These are phyloP conservation scores for Lecanosticta acicola DNA, from an alignment of 2,329 filamentous ascomycete species.

Conservation along the genomic window DNA sequence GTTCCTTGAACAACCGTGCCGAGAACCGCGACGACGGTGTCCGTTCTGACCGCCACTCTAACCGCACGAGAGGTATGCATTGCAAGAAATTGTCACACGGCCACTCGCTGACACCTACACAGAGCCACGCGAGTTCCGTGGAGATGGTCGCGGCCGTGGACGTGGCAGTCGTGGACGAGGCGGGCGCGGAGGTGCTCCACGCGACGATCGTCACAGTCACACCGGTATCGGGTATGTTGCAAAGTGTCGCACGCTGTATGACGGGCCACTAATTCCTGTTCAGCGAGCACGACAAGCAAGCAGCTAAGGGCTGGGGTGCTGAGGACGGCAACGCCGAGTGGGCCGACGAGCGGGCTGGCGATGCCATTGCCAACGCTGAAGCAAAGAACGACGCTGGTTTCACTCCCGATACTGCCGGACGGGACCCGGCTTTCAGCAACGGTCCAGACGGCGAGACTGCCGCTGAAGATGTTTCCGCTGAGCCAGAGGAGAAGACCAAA, in stretches of 20 bases:
- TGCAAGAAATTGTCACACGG: neutral
- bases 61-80: slow-evolving; percentile 33
- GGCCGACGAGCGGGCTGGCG: slow-evolving; percentile 86
- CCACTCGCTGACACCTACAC: slow-evolving; percentile 4
- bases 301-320: slow-evolving; percentile 83
- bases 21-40: slow-evolving; percentile 68
- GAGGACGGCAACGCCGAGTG: slow-evolving; percentile 71
- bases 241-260: neutral
- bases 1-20: slow-evolving; percentile 75
- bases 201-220: slow-evolving; percentile 60
- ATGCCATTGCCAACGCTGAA: slow-evolving; percentile 68
- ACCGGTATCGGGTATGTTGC: slow-evolving; percentile 51
- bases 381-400: slow-evolving; percentile 27
- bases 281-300: slow-evolving; percentile 79
- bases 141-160: slow-evolving; percentile 42
- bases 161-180: slow-evolving; percentile 47
- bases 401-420: slow-evolving; percentile 32
- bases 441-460: slow-evolving; percentile 37
- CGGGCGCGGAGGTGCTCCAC: slow-evolving; percentile 43
- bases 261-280: slow-evolving; percentile 21
- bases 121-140: slow-evolving; percentile 36
- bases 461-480: slow-evolving; percentile 30
- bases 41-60: slow-evolving; percentile 42
- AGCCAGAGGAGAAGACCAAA: slow-evolving; percentile 71
- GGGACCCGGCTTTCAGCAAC: slow-evolving; percentile 41